Conservation (phyloP, 208 protist species). For the Borovskyia barvae region DNA sequence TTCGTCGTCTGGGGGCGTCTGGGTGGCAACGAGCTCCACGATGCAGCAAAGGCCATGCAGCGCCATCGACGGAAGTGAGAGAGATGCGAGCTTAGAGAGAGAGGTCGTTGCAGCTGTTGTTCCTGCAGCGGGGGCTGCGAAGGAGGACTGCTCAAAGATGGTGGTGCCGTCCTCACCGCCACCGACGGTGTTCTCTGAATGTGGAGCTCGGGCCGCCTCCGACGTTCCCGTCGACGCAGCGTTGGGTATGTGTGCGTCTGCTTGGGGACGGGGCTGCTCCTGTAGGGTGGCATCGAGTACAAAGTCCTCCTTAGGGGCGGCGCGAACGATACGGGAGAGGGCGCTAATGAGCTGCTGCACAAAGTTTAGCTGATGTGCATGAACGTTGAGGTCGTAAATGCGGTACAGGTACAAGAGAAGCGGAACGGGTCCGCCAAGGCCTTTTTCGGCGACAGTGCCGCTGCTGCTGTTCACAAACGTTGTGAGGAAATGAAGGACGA, state of each 20-base stretch:
- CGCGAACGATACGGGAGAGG: slow-evolving; percentile 75
- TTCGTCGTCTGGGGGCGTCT: slow-evolving; percentile 53
- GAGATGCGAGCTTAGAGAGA: slow-evolving; percentile 1
- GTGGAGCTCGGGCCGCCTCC: background rate
- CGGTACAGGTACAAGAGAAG: slow-evolving; percentile 74
- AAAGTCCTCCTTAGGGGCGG: slow-evolving; percentile 43
- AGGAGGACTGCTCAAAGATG: background rate
- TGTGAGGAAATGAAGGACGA: slow-evolving; percentile 77
- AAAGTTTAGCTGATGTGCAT: slow-evolving; percentile 75
- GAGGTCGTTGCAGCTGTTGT: too few species aligned
- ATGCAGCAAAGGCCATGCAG: slow-evolving; percentile 66
- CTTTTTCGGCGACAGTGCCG: background rate
- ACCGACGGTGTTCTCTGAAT: background rate
- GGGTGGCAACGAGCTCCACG: slow-evolving; percentile 52
- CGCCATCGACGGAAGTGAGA: slow-evolving; percentile 67
- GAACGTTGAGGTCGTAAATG: slow-evolving; percentile 79
- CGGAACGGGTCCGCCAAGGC: slow-evolving; percentile 12
- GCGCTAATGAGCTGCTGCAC: slow-evolving; percentile 77
- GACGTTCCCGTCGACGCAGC: background rate
- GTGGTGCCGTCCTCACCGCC: background rate
- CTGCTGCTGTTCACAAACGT: slow-evolving; percentile 49
- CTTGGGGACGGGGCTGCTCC: slow-evolving; percentile 25
- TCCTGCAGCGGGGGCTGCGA: slow-evolving; percentile 5
- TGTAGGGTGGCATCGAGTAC: slow-evolving; percentile 13
- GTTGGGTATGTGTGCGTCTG: too few species aligned